Conservation (phyloP, 2,329 filamentous ascomycete species). For the Colletotrichum sp. region DNA sequence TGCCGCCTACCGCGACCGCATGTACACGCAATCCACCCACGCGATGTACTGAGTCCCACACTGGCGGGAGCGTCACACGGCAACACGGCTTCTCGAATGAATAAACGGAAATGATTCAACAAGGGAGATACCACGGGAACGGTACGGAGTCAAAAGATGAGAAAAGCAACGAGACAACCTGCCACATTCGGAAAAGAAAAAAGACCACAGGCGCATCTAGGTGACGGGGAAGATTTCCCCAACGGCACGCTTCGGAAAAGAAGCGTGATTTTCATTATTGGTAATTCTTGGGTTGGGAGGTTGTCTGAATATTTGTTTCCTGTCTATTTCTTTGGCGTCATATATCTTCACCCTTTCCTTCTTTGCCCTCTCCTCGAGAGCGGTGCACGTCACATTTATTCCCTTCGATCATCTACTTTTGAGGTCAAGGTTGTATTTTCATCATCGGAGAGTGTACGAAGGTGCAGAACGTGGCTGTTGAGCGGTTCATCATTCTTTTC, state of each 20-base stretch:
- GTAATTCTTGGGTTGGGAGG: background rate
- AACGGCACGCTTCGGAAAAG: background rate
- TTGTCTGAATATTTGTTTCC: slow-evolving; percentile 5
- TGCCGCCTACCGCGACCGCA: slow-evolving; percentile 8
- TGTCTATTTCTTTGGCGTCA: background rate
- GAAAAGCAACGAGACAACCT: background rate
- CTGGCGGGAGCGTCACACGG: background rate
- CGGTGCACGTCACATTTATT: background rate
- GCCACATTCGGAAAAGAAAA: background rate
- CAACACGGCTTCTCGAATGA: slow-evolving; percentile 1
- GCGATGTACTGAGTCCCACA: background rate
- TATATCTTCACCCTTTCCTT: background rate
- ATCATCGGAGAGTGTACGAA: slow-evolving; percentile 17
- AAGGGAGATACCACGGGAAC: background rate
- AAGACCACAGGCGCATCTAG: background rate
- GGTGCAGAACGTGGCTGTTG: background rate
- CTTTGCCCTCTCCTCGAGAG: background rate
- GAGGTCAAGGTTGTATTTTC: background rate
- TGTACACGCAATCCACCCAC: slow-evolving; percentile 11
- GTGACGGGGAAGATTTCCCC: background rate
- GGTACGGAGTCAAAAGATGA: slow-evolving; percentile 4
- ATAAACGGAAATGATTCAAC: background rate
- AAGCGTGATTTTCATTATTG: background rate
- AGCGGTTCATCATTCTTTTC: slow-evolving; percentile 1
- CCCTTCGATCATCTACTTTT: background rate